Conservation (phyloP, 2,329 filamentous ascomycete genomes). For the Apiospora marii region DNA sequence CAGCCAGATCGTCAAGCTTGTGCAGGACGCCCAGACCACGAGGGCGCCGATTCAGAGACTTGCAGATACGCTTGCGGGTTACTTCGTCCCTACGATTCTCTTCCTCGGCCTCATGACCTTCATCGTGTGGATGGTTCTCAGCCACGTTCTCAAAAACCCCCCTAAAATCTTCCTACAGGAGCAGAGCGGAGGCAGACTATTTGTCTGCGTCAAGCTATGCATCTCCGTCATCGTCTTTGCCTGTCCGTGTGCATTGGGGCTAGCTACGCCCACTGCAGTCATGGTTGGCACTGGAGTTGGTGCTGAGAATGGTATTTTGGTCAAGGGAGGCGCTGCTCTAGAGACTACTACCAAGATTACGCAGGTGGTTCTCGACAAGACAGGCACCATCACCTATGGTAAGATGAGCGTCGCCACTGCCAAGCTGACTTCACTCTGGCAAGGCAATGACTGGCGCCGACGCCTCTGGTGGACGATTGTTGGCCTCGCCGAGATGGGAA, state of each 20-base stretch:
- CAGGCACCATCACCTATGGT: slow-evolving; percentile 90
- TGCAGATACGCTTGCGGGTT: slow-evolving; percentile 89
- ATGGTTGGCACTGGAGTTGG: slow-evolving; percentile 99
- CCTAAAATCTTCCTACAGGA: slow-evolving; percentile 85
- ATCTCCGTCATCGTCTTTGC: slow-evolving; percentile 99
- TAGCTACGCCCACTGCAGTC: slow-evolving; percentile 94
- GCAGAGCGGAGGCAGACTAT: slow-evolving; percentile 86
- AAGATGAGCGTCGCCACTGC: slow-evolving; percentile 90
- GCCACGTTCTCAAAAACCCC: slow-evolving; percentile 83
- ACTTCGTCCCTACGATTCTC: slow-evolving; percentile 92
- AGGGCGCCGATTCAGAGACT: slow-evolving; percentile 93
- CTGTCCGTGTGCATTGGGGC: slow-evolving; percentile 93
- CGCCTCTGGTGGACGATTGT: slow-evolving; percentile 95
- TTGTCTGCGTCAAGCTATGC: slow-evolving; percentile 97
- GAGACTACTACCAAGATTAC: slow-evolving; percentile 91
- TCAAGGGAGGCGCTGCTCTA: slow-evolving; percentile 92
- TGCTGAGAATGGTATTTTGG: slow-evolving; percentile 94
- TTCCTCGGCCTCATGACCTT: slow-evolving; percentile 86
- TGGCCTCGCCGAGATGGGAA: slow-evolving; percentile 93
- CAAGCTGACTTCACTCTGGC: slow-evolving; percentile 74
- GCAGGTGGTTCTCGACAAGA: slow-evolving; percentile 94
- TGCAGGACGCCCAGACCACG: slow-evolving; percentile 95
- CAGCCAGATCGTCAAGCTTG: slow-evolving; percentile 97
- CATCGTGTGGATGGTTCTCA: slow-evolving; percentile 91
- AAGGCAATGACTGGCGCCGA: slow-evolving; percentile 69